phyloP scores from a whole-genome alignment of 306 rosid genomes.

The Glycine soja region DNA sequence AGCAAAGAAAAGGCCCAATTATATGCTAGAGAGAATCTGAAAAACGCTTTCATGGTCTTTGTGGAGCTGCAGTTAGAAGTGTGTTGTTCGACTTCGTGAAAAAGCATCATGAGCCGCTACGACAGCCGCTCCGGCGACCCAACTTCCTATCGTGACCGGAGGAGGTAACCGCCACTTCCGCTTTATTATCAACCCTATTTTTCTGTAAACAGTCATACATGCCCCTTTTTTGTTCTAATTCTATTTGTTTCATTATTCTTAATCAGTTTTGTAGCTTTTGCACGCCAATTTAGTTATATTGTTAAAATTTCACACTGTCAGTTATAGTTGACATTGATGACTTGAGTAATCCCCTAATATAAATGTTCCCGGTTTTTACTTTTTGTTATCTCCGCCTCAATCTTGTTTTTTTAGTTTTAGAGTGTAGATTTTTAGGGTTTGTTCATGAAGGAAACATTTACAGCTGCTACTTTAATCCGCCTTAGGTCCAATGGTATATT shows the following conservation, averaged over 20 bases:
- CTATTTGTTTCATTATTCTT: slow-evolving; percentile 18
- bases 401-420: not conserved
- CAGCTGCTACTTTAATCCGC: slow-evolving; percentile 4
- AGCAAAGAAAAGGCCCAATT: slow-evolving; percentile 1
- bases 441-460: not conserved
- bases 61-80: not conserved
- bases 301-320: not conserved
- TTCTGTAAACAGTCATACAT: not conserved
- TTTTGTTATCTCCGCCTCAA: not conserved
- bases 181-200: not conserved
- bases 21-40: not conserved
- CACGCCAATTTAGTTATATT: not conserved
- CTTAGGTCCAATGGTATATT: not conserved
- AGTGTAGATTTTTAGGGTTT: slow-evolving; percentile 29
- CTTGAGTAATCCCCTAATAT: not conserved
- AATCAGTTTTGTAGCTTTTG: not conserved
- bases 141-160: slow-evolving; percentile 86
- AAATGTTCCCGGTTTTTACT: not conserved
- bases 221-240: not conserved
- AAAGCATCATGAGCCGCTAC: slow-evolving; percentile 81
- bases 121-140: slow-evolving; percentile 98
- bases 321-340: not conserved
- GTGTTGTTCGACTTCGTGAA: not conserved
- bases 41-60: not conserved
- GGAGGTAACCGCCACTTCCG: slow-evolving; percentile 59